Evolutionary conservation across 306 rosid species (phyloP), one percentile per base, ranked within the genome.

Genomic region (Ziziphus jujuba): DNA sequence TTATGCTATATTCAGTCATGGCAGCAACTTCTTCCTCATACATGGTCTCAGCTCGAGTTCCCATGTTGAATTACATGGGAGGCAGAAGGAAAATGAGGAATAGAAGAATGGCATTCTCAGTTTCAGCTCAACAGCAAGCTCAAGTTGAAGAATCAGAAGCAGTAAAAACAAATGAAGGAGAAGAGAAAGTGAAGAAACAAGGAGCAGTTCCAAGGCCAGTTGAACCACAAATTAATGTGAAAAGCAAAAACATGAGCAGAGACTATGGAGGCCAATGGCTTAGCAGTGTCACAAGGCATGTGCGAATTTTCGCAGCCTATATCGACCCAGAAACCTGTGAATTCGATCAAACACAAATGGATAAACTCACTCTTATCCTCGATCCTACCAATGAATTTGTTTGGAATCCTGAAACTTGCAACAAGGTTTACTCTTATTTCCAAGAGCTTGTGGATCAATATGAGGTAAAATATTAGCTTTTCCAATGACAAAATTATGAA

Each of bases 241-340:
- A 82, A 79, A 84, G 88, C 87, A 90, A 75, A 81, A 86, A 86
- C 77, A 80, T 93, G 97, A 59, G 80, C 44, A 86, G 86, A 69
- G 98, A 93, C 51, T 90, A 86, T 67, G 98, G 98, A 65, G 97
- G 98, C 50, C 97, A 93, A 65, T 93, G 89, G 92, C 85, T 87
- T 16, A 84, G 92, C 81, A 72, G 89, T 5, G 77, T 63, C 10
- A 87, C 92, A 0, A 75, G 92, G 34, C 92, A 84, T 49, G 92
- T 87, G 4, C 85, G 99, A 70, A 93, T 93, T 67, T 88, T 70
- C 69, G 99, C 97, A 3, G 97, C 97, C 0, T 91, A 91, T 33
- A 85, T 91, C 17, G 97, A 91, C 69, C 97, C 96, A 0, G 76
- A 63, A 19, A 93, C 99, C 25, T 78, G 85, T 28, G 96, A 72